A percentile compares a stretch with the other conserved stretches of the same genome.
Evolutionary conservation across 1,139 yeast genomes (phyloP).

Genomic region (Scheffersomyces titani): DNA sequence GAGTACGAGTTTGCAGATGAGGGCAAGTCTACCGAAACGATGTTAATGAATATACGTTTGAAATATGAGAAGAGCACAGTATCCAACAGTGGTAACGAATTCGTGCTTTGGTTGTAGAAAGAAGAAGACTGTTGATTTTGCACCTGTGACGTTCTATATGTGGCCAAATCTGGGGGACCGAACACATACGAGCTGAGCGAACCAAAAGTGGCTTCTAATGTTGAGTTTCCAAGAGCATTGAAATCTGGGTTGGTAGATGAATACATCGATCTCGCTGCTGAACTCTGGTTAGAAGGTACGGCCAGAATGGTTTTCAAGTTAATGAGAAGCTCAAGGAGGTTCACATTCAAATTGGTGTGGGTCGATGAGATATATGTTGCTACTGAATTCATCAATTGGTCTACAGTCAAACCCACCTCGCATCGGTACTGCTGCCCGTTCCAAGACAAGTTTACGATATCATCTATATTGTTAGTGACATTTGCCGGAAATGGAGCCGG

Average conservation of each 20-base stretch:
- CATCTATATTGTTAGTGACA: slow-evolving; percentile 18
- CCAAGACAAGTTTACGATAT: slow-evolving; percentile 26
- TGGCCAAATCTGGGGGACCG: slow-evolving; percentile 26
- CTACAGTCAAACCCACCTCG: slow-evolving; percentile 45
- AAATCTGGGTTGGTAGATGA: slow-evolving; percentile 2
- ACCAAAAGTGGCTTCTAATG: slow-evolving; percentile 26
- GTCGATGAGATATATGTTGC: slow-evolving; percentile 44
- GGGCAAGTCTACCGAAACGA: slow-evolving; percentile 28
- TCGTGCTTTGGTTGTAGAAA: slow-evolving; percentile 6
- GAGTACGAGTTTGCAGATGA: slow-evolving; percentile 18
- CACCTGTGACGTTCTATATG: neutral
- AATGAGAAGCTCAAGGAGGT: slow-evolving; percentile 54
- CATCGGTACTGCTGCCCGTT: slow-evolving; percentile 32
- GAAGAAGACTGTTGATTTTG: neutral
- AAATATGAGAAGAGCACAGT: slow-evolving; percentile 33
- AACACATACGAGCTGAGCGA: slow-evolving; percentile 22
- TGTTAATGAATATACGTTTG: slow-evolving; percentile 42
- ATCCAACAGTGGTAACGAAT: slow-evolving; percentile 6
- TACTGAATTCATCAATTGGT: slow-evolving; percentile 36
- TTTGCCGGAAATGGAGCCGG: slow-evolving; percentile 50
- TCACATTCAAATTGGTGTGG: slow-evolving; percentile 57
- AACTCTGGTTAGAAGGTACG: slow-evolving; percentile 1
- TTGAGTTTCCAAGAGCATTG: slow-evolving; percentile 25
- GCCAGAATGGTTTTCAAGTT: slow-evolving; percentile 34
- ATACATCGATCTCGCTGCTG: slow-evolving; percentile 1